Conservation (phyloP, 2,329 filamentous ascomycete genomes). For the Tympanopsis confertula region DNA sequence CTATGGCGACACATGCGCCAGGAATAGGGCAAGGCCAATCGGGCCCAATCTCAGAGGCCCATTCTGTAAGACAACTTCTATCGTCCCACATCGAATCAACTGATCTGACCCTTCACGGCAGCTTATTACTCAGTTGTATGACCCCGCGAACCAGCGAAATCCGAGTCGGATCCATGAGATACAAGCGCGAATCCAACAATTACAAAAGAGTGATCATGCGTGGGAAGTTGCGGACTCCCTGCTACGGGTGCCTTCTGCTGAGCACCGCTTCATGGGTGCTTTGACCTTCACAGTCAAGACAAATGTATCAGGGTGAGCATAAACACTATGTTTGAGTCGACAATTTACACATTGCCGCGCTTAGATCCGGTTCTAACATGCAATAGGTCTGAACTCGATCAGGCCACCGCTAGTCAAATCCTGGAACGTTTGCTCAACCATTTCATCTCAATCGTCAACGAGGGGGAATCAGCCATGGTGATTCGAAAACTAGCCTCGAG, state of each 20-base stretch:
- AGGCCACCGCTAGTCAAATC: not conserved
- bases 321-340: not conserved
- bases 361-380: too few relatives aligned
- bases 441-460: not conserved
- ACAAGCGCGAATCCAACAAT: not conserved
- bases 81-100: too few relatives aligned
- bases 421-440: not conserved
- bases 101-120: too few relatives aligned
- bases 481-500: not conserved
- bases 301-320: not conserved
- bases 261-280: not conserved
- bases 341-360: not conserved
- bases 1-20: too few relatives aligned
- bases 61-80: too few relatives aligned
- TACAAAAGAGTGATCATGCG: not conserved
- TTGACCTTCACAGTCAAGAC: conserved; percentile 1
- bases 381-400: not conserved
- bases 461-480: not conserved
- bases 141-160: not conserved
- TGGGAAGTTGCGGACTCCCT: not conserved
- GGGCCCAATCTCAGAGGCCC: too few relatives aligned
- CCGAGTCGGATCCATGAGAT: not conserved
- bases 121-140: not conserved
- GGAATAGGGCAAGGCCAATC: too few relatives aligned
- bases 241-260: not conserved